Percentiles rank a stretch among this genome's conserved stretches.
phyloP scores from a whole-genome alignment of 371 early-diverging fungal genomes.

The Lichtheimia corymbifera region DNA sequence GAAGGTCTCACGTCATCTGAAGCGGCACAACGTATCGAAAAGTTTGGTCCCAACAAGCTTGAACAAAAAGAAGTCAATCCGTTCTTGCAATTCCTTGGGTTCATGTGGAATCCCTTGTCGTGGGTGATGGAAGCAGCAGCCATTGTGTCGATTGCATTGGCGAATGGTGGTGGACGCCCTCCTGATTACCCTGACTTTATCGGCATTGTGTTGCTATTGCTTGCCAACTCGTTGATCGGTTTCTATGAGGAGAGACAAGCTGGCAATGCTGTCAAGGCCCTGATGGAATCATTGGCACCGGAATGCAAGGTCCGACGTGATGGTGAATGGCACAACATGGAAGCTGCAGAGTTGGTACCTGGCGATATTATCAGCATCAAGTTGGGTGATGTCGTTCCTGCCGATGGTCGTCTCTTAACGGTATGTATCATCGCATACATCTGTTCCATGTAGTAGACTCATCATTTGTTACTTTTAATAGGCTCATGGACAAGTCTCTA shows the following conservation, averaged over 20 bases:
- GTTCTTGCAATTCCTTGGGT: conserved; percentile 81
- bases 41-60: conserved; percentile 70
- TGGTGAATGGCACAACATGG: conserved; percentile 57
- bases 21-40: conserved; percentile 60
- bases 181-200: conserved; percentile 86
- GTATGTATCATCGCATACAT: too few species aligned
- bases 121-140: conserved; percentile 84
- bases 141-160: conserved; percentile 69
- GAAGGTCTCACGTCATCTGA: conserved; percentile 67
- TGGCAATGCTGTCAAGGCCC: conserved; percentile 75
- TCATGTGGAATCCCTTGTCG: conserved; percentile 84
- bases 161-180: conserved; percentile 65
- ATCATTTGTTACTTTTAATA: background rate
- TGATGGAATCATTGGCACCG: conserved; percentile 74
- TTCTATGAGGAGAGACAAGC: conserved; percentile 83
- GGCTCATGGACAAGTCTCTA: conserved; percentile 47
- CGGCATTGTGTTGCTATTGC: conserved; percentile 76
- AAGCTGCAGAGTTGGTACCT: conserved; percentile 64
- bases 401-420: conserved; percentile 61
- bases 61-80: conserved; percentile 80
- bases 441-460: too few species aligned
- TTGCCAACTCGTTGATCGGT: conserved; percentile 86
- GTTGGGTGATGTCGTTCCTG: conserved; percentile 81
- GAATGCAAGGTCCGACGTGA: conserved; percentile 70
- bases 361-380: conserved; percentile 77